Evolutionary conservation across 257 asterid genomes (phyloP).

Genomic region (Ilex aquifolium): DNA sequence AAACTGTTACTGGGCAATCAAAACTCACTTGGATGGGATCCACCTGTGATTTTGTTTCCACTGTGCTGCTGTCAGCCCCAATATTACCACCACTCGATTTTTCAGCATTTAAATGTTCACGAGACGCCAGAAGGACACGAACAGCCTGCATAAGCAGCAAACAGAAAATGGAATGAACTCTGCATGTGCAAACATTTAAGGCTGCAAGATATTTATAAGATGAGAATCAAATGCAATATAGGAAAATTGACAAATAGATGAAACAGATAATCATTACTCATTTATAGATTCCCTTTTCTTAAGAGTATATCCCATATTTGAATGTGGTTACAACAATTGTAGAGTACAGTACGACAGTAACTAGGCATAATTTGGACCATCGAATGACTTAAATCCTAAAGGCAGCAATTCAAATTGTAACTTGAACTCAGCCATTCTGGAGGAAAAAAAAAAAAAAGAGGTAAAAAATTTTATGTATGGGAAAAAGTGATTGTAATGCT

Average conservation of each 20-base stretch:
- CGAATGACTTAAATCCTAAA: too few species aligned
- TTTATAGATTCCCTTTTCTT: not conserved
- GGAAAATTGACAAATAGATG: not conserved
- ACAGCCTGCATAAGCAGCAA: slow-evolving; percentile 52
- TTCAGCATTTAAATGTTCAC: slow-evolving; percentile 51
- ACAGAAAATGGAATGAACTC: not conserved
- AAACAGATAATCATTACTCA: slow-evolving; percentile 4
- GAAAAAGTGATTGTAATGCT: too few species aligned
- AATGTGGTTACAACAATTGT: too few species aligned
- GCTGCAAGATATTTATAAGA: not conserved
- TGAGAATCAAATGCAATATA: not conserved
- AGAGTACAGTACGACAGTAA: too few species aligned
- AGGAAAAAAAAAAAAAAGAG: too few species aligned
- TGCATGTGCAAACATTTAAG: not conserved
- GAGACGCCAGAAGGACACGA: slow-evolving; percentile 58
- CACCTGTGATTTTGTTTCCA: slow-evolving; percentile 33
- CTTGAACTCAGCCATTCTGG: too few species aligned
- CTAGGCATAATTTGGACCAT: too few species aligned
- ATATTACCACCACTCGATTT: slow-evolving; percentile 24
- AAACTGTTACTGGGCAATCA: slow-evolving; percentile 2
- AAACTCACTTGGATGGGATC: slow-evolving; percentile 77
- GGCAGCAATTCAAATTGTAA: too few species aligned
- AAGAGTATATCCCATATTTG: too few species aligned
- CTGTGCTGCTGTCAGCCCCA: slow-evolving; percentile 20
- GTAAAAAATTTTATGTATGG: too few species aligned